These are phyloP conservation scores for Debaryomyces hansenii DNA, from an alignment of 805 yeast genomes.

Conservation along the genomic window DNA sequence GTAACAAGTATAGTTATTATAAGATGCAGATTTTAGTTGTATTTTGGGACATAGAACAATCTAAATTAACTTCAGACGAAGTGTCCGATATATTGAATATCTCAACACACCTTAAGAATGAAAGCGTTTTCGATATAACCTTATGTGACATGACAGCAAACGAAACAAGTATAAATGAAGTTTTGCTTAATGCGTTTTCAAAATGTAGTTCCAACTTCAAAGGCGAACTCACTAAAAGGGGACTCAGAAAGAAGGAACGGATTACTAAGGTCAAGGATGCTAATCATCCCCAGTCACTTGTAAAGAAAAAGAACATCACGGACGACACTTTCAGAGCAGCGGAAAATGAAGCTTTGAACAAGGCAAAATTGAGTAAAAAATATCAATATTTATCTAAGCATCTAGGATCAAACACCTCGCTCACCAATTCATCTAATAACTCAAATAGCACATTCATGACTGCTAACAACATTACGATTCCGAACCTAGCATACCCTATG, in stretches of 20 bases:
- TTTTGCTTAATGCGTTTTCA: slow-evolving; percentile 21
- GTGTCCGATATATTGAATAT: slow-evolving; percentile 17
- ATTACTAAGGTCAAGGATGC: background rate
- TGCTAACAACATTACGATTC: slow-evolving; percentile 2
- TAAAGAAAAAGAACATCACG: background rate
- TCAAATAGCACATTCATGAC: slow-evolving; percentile 5
- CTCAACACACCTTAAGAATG: slow-evolving; percentile 6
- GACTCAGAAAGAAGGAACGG: slow-evolving; percentile 20
- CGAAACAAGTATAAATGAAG: slow-evolving; percentile 24
- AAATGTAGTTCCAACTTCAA: slow-evolving; percentile 21
- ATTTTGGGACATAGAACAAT: slow-evolving; percentile 39
- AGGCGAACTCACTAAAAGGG: slow-evolving; percentile 31
- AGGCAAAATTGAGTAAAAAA: slow-evolving; percentile 27
- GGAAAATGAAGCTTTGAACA: slow-evolving; percentile 29
- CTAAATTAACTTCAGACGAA: slow-evolving; percentile 13
- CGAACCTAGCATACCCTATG: slow-evolving; percentile 1
- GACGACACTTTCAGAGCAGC: slow-evolving; percentile 16
- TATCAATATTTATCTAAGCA: slow-evolving; percentile 37
- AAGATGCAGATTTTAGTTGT: slow-evolving; percentile 40
- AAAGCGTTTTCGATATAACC: slow-evolving; percentile 19
- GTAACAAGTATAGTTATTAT: slow-evolving; percentile 36
- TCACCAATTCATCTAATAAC: slow-evolving; percentile 4
- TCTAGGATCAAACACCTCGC: slow-evolving; percentile 2
- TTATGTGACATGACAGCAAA: slow-evolving; percentile 35
- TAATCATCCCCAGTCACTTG: background rate